Evolutionary conservation across 2,329 filamentous ascomycete species (phyloP).

Genomic region (Penicillium italicum): DNA sequence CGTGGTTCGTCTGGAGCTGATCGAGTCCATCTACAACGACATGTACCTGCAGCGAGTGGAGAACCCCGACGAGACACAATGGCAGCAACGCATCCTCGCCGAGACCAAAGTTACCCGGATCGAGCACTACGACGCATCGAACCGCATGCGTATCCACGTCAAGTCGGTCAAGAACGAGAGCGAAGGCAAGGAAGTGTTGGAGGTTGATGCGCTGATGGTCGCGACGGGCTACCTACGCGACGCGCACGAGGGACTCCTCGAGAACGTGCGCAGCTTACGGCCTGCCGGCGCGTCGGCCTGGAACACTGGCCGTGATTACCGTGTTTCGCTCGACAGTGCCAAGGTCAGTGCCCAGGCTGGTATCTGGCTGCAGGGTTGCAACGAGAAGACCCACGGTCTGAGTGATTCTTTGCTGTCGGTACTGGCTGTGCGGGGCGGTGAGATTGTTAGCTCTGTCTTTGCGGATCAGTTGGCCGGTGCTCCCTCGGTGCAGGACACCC

Average conservation of each 20-base stretch:
- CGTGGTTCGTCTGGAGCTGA: slow-evolving; percentile 84
- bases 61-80: slow-evolving; percentile 64
- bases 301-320: slow-evolving; percentile 73
- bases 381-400: slow-evolving; percentile 84
- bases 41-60: slow-evolving; percentile 81
- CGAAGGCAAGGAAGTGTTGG: slow-evolving; percentile 57
- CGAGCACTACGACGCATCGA: slow-evolving; percentile 49
- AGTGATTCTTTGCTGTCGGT: slow-evolving; percentile 80
- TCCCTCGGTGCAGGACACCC: slow-evolving; percentile 32
- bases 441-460: slow-evolving; percentile 75
- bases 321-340: slow-evolving; percentile 65
- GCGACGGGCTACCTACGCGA: slow-evolving; percentile 83
- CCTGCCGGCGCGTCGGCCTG: slow-evolving; percentile 57
- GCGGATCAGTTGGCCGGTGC: slow-evolving; percentile 37
- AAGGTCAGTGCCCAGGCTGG: slow-evolving; percentile 70
- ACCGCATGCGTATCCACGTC: slow-evolving; percentile 59
- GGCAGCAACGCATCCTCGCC: slow-evolving; percentile 77
- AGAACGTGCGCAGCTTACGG: slow-evolving; percentile 62
- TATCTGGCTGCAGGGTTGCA: slow-evolving; percentile 91
- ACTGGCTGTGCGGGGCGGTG: slow-evolving; percentile 68
- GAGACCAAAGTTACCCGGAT: slow-evolving; percentile 64
- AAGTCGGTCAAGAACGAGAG: slow-evolving; percentile 44
- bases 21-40: slow-evolving; percentile 81
- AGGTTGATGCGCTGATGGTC: slow-evolving; percentile 77
- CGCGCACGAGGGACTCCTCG: slow-evolving; percentile 73